Evolutionary conservation across 768 basidiomycete genomes (phyloP), one percentile per base, ranked within the genome.

Genomic region (Termitomyces heimii): DNA sequence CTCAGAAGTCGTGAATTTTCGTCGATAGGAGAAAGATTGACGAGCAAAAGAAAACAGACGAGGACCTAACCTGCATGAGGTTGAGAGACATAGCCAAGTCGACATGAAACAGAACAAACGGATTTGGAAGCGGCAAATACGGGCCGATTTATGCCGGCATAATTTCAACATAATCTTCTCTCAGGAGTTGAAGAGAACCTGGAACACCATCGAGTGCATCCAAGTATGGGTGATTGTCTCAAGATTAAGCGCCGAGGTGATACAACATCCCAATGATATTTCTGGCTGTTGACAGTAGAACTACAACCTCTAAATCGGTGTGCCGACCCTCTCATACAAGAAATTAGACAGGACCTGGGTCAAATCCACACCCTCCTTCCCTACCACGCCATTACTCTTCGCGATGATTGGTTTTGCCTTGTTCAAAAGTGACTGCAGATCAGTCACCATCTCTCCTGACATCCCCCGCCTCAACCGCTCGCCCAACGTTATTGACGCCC

Each of bases 371-470:
- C 68, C 70, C 34, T 71, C 67, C 49, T 74, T 77, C 32, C 75
- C 80, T 55, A 81, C 60, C 43, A 82, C 70, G 18, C 68, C 67
- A 58, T 82, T 74, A 63, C 82, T 82, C 67, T 88, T 87, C 14
- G 73, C 76, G 26, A 92, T 70, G 35, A 89, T 69, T 0, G 84
- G 79, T 62, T 82, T 84, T 14, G 88, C 78, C 63, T 83, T 89
- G 57, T 71, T 81, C 70, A 92, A 56, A 63, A 92, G 67, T 4
- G 80, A 74, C 65, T 86, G 83, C 59, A 92, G 61, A 68, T 92
- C 91, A 1, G 78, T 77, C 40, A 83, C 84, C 80, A 92, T 83
- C 72, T 92, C 90, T 1, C 86, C 87, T 8, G 86, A 86, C 85
- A 91, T 85, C 0, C 88, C 89, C 59, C 89, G 73, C 63, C 89